These are phyloP conservation scores for Desmodesmus armatus DNA, from an alignment of 139 green algal genomes.

Conservation along the genomic window DNA sequence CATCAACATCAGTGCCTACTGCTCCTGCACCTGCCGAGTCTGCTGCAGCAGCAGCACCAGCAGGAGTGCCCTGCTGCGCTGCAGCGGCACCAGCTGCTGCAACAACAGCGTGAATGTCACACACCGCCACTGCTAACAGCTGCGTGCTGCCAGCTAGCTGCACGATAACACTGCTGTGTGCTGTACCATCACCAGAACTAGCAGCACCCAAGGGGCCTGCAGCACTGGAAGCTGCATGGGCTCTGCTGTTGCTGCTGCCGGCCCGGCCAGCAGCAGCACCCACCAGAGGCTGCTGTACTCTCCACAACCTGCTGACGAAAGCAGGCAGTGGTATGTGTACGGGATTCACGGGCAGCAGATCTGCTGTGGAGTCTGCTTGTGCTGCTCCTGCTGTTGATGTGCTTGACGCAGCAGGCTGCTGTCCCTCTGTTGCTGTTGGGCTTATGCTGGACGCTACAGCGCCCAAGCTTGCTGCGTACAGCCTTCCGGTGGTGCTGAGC, in stretches of 20 bases:
- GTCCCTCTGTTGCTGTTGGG: background rate
- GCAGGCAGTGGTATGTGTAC: background rate
- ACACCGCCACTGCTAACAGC: background rate
- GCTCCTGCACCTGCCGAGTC: background rate
- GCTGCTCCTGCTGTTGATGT: background rate
- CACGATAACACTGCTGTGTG: conserved; percentile 10
- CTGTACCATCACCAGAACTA: too few relatives aligned
- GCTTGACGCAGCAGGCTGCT: too few relatives aligned
- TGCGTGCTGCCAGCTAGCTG: background rate
- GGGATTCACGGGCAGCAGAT: background rate
- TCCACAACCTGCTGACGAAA: background rate
- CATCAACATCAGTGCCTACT: background rate
- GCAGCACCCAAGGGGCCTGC: too few relatives aligned
- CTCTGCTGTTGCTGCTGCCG: background rate
- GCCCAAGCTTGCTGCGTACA: conserved; percentile 11
- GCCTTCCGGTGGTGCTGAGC: background rate
- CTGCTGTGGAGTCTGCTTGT: background rate
- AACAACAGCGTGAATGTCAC: background rate
- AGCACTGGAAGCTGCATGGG: too few relatives aligned
- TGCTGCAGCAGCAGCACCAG: background rate
- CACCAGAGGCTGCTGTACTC: background rate
- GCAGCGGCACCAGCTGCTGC: too few relatives aligned
- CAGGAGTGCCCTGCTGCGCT: too few relatives aligned
- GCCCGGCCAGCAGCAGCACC: background rate
- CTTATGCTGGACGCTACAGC: too few relatives aligned